A percentile compares a stretch with the other conserved stretches of the same genome.
These are phyloP conservation scores for Dryas octopetala DNA, from an alignment of 306 rosid species.

Conservation along the genomic window DNA sequence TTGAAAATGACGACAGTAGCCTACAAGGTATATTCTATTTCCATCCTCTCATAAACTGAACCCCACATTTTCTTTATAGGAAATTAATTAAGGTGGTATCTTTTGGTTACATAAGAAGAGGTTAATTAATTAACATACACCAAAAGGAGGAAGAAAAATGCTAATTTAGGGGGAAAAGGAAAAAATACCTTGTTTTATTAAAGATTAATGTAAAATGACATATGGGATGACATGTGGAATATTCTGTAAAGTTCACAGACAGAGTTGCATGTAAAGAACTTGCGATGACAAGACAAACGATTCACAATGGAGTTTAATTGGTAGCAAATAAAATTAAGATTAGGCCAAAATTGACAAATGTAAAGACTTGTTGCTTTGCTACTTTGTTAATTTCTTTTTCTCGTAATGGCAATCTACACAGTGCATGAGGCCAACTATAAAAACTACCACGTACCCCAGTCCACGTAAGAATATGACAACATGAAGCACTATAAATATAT, in stretches of 20 bases:
- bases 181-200: too few species aligned
- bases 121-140: too few species aligned
- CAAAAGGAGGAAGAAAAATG: too few species aligned
- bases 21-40: too few species aligned
- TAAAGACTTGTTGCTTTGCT: too few species aligned
- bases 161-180: too few species aligned
- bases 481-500: background rate
- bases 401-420: background rate
- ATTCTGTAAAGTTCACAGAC: background rate
- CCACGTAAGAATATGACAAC: background rate
- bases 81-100: too few species aligned
- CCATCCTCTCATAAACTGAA: too few species aligned
- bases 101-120: too few species aligned
- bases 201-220: background rate
- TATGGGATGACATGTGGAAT: background rate
- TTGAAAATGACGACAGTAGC: too few species aligned
- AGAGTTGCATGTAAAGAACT: background rate
- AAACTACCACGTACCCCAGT: background rate
- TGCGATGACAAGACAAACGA: slow-evolving; percentile 11
- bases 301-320: background rate
- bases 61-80: too few species aligned
- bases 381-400: background rate
- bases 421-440: background rate
- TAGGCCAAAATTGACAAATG: background rate
- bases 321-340: background rate